These are phyloP conservation scores for Heritiera littoralis DNA, from an alignment of 345 rosid species.

Conservation along the genomic window DNA sequence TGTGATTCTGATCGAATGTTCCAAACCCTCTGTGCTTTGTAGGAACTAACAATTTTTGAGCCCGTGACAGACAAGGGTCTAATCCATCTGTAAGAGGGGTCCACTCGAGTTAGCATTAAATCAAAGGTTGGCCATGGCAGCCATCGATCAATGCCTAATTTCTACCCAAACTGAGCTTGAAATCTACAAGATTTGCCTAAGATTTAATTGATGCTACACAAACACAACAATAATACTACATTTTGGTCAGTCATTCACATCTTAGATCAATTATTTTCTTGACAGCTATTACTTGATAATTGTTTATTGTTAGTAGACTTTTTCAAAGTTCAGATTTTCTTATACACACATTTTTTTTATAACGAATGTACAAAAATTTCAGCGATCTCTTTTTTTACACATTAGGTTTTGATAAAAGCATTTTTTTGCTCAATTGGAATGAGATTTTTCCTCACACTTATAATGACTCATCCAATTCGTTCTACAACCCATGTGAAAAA, in stretches of 20 bases:
- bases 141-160: background rate
- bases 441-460: too few species aligned
- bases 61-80: constrained; percentile 40
- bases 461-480: too few species aligned
- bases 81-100: constrained; percentile 24
- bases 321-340: too few species aligned
- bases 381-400: too few species aligned
- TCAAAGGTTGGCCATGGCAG: background rate
- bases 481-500: too few species aligned
- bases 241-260: background rate
- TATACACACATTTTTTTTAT: too few species aligned
- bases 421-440: too few species aligned
- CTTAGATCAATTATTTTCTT: background rate
- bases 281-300: too few species aligned
- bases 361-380: too few species aligned
- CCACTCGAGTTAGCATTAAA: background rate
- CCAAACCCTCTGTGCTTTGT: background rate
- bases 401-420: too few species aligned
- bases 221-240: background rate
- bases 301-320: too few species aligned
- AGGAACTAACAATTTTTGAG: background rate
- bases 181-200: background rate
- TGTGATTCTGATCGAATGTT: constrained; percentile 23
- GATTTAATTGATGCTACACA: background rate
- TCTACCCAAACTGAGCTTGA: background rate